phyloP scores from a whole-genome alignment of 805 yeast genomes.

The Candida nitratophila region DNA sequence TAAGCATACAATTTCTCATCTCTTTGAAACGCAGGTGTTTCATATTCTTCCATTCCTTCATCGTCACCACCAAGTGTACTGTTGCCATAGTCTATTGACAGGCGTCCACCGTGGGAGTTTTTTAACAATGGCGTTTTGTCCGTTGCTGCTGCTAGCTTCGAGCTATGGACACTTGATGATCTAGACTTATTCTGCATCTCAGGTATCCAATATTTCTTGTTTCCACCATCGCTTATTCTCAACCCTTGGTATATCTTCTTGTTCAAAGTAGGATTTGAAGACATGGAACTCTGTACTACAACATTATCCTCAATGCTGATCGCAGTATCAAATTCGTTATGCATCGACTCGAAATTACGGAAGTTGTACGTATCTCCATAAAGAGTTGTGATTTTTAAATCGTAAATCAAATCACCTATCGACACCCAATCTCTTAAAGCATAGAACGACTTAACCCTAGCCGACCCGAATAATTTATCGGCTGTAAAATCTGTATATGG shows the following conservation, averaged over 20 bases:
- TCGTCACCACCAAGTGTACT: background rate
- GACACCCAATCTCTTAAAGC: conserved; percentile 79
- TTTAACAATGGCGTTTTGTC: conserved; percentile 1
- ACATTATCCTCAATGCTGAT: too few species aligned
- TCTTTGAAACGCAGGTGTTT: background rate
- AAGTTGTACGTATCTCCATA: conserved; percentile 74
- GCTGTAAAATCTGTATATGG: conserved; percentile 66
- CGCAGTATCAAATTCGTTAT: conserved; percentile 14
- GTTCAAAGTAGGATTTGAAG: conserved; percentile 33
- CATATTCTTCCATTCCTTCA: background rate
- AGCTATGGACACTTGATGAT: background rate
- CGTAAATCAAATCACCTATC: conserved; percentile 68
- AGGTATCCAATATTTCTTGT: conserved; percentile 74
- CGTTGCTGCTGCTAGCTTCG: background rate
- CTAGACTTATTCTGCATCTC: background rate
- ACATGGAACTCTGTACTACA: too few species aligned
- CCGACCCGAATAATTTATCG: conserved; percentile 57
- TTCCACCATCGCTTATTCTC: conserved; percentile 73
- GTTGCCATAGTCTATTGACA: background rate
- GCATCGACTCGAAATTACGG: conserved; percentile 75
- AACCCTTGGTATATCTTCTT: conserved; percentile 72
- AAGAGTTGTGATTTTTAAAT: conserved; percentile 60
- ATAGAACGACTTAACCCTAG: conserved; percentile 47
- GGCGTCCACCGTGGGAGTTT: background rate
- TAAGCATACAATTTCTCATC: conserved; percentile 29